Evolutionary conservation across 2,329 filamentous ascomycete genomes (phyloP).

Genomic region (Clathrospora elynae): DNA sequence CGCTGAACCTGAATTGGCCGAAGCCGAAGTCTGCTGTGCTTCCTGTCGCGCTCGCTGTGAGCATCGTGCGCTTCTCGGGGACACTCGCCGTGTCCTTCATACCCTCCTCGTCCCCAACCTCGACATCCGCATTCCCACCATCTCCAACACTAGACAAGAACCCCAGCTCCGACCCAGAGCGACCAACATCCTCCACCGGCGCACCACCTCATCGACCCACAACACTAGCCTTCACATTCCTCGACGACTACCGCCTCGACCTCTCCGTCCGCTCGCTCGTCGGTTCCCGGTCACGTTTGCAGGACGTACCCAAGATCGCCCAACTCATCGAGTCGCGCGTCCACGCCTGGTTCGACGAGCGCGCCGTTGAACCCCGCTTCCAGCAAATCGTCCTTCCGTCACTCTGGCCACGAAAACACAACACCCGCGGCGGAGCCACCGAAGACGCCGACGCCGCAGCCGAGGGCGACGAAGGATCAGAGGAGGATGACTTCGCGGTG

Average conservation of each 20-base stretch:
- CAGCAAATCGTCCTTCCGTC: conserved; percentile 84
- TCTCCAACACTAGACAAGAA: conserved; percentile 50
- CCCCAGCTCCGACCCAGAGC: conserved; percentile 52
- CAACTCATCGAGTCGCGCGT: conserved; percentile 79
- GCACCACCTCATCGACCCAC: conserved; percentile 62
- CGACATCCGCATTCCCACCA: conserved; percentile 31
- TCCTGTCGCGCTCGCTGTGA: conserved; percentile 89
- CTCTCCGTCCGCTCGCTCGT: conserved; percentile 80
- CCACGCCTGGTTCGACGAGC: conserved; percentile 86
- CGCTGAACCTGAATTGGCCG: conserved; percentile 91
- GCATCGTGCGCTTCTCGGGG: conserved; percentile 90
- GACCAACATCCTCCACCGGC: conserved; percentile 32
- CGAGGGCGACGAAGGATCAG: conserved; percentile 47
- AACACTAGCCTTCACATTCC: conserved; percentile 92
- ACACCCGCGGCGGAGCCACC: conserved; percentile 73
- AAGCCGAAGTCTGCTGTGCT: conserved; percentile 86
- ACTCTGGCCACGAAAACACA: conserved; percentile 83
- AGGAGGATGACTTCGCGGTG: conserved; percentile 20
- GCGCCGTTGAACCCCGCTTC: conserved; percentile 82
- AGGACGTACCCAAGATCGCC: conserved; percentile 87
- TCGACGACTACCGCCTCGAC: conserved; percentile 84
- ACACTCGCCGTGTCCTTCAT: conserved; percentile 94
- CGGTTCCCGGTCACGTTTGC: conserved; percentile 76
- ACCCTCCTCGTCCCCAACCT: conserved; percentile 59
- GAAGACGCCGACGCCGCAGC: conserved; percentile 42